A percentile compares a stretch with the other conserved stretches of the same genome.
Conservation (phyloP, 2,329 filamentous ascomycete species). For the Colletotrichum sp. region DNA sequence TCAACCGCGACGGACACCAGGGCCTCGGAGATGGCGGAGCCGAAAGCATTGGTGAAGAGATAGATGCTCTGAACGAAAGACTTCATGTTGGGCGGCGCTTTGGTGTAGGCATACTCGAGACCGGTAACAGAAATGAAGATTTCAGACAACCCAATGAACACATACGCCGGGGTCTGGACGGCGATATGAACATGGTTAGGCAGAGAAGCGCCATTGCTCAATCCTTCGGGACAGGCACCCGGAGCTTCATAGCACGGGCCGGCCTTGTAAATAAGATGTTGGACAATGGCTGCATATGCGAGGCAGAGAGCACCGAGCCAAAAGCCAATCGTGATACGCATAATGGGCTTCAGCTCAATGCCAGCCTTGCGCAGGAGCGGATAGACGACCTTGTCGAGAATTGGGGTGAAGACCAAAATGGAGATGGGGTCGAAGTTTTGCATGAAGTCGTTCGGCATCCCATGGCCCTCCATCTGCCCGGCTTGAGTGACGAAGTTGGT, state of each 20-base stretch:
- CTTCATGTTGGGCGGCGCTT: conserved; percentile 73
- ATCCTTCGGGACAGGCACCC: conserved; percentile 35
- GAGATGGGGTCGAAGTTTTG: conserved; percentile 73
- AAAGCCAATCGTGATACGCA: conserved; percentile 70
- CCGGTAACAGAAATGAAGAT: conserved; percentile 71
- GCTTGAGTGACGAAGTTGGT: conserved; percentile 71
- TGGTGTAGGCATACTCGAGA: conserved; percentile 76
- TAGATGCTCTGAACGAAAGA: conserved; percentile 65
- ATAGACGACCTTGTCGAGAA: conserved; percentile 52
- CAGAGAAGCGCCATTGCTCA: conserved; percentile 32
- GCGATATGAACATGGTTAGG: conserved; percentile 58
- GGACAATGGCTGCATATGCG: conserved; percentile 63
- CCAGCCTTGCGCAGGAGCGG: conserved; percentile 61
- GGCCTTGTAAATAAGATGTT: conserved; percentile 62
- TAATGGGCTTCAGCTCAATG: conserved; percentile 68
- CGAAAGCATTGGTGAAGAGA: conserved; percentile 63
- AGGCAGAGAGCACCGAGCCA: conserved; percentile 57
- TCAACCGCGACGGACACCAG: conserved; percentile 50
- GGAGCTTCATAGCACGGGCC: conserved; percentile 55
- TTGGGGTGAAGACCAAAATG: conserved; percentile 65
- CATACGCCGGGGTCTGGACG: conserved; percentile 57
- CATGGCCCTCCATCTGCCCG: conserved; percentile 61
- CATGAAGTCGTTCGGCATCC: conserved; percentile 74
- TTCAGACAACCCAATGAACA: conserved; percentile 63
- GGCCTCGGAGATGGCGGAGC: conserved; percentile 64